Evolutionary conservation across 306 rosid genomes (phyloP).

Genomic region (Trifolium dubium): DNA sequence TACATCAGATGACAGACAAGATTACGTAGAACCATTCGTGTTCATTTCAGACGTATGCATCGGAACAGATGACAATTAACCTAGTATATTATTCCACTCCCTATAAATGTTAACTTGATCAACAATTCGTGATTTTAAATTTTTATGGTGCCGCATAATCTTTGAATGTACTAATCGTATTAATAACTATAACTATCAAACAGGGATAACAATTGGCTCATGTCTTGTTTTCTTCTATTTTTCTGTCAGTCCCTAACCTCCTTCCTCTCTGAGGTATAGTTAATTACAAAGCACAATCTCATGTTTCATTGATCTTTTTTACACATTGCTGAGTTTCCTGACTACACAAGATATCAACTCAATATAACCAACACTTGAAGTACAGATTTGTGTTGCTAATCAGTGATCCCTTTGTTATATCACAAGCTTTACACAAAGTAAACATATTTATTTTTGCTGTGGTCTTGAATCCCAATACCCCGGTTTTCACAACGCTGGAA

Average conservation of each 20-base stretch:
- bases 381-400: constrained; percentile 27
- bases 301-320: background rate
- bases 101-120: background rate
- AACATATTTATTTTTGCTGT: background rate
- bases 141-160: background rate
- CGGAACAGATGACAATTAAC: constrained; percentile 12
- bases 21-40: constrained; percentile 25
- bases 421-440: constrained; percentile 10
- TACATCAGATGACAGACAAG: background rate
- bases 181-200: background rate
- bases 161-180: background rate
- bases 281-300: constrained; percentile 5
- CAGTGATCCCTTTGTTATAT: constrained; percentile 6
- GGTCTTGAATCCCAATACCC: constrained; percentile 7
- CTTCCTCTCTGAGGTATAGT: constrained; percentile 5
- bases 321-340: constrained; percentile 13
- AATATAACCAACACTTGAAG: constrained; percentile 27
- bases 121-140: background rate
- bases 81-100: constrained; percentile 19
- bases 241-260: background rate
- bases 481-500: background rate
- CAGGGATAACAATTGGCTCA: background rate
- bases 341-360: constrained; percentile 18
- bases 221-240: constrained; percentile 15
- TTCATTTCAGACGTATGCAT: constrained; percentile 8